These are phyloP conservation scores for Ceratocystis cacaofunesta DNA, from an alignment of 2,329 filamentous ascomycete genomes.

Conservation along the genomic window DNA sequence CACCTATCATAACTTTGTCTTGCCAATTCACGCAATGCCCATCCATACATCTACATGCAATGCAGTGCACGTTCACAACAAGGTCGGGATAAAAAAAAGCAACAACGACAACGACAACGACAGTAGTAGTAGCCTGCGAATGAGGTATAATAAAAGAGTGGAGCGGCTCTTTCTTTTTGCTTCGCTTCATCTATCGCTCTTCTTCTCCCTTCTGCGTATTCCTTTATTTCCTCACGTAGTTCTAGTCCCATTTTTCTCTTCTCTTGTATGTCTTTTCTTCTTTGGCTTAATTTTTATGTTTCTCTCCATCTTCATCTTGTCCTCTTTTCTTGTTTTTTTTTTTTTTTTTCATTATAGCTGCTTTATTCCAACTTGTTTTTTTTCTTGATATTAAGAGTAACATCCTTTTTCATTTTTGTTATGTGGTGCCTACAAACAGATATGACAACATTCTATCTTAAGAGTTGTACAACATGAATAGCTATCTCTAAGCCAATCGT, in stretches of 20 bases:
- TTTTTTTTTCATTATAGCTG: background rate
- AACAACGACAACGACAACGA: too few relatives aligned
- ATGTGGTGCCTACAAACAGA: background rate
- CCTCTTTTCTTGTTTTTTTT: background rate
- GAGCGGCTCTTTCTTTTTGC: background rate
- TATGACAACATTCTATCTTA: background rate
- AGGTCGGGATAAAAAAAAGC: too few relatives aligned
- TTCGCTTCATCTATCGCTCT: background rate
- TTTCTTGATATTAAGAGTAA: background rate
- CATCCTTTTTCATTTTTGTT: background rate
- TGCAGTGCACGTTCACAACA: too few relatives aligned
- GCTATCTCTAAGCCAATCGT: background rate
- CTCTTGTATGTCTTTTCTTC: background rate
- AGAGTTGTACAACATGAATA: background rate
- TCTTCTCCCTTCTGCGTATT: background rate
- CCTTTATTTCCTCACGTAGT: background rate
- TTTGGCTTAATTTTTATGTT: too few relatives aligned
- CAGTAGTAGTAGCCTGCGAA: too few relatives aligned
- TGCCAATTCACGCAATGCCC: too few relatives aligned
- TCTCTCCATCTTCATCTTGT: background rate
- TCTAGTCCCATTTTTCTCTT: background rate
- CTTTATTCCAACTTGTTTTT: background rate
- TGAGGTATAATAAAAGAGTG: too few relatives aligned
- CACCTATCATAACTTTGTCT: too few relatives aligned
- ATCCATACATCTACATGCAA: too few relatives aligned